These are phyloP conservation scores for Gaertneriomyces semiglobifer DNA, from an alignment of 192 early-diverging fungal species.

Conservation along the genomic window DNA sequence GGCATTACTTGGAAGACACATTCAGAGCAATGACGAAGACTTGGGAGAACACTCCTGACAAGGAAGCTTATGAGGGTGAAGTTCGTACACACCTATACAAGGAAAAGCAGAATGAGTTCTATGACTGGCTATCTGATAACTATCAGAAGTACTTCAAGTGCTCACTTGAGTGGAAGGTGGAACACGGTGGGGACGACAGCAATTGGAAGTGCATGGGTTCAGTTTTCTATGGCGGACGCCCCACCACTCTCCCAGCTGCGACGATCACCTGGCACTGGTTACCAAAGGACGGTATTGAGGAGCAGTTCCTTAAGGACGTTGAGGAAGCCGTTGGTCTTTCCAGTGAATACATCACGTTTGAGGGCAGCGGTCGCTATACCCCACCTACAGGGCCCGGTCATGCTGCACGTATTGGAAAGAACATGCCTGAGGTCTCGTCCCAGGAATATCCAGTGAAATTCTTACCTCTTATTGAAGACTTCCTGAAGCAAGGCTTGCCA, in stretches of 20 bases:
- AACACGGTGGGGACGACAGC: background rate
- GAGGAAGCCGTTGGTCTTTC: background rate
- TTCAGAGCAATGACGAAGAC: background rate
- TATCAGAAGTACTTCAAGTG: background rate
- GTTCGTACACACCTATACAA: slow-evolving; percentile 4
- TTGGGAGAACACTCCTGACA: background rate
- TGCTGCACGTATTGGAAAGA: background rate
- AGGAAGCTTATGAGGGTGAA: slow-evolving; percentile 8
- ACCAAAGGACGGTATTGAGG: background rate
- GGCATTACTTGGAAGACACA: background rate
- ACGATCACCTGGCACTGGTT: background rate
- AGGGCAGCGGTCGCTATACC: background rate
- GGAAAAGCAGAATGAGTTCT: slow-evolving; percentile 5
- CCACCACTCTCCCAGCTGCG: background rate
- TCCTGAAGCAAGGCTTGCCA: background rate
- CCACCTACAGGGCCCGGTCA: background rate
- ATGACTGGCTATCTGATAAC: background rate
- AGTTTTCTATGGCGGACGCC: background rate
- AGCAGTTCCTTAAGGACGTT: background rate
- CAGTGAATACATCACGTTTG: background rate
- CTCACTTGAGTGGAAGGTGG: background rate
- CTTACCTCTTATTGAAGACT: slow-evolving; percentile 7
- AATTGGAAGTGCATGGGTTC: background rate
- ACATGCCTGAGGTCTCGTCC: slow-evolving; percentile 1
- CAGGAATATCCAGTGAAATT: background rate